phyloP scores from a whole-genome alignment of 2,329 filamentous ascomycete genomes.

The Diaporthe sp. region DNA sequence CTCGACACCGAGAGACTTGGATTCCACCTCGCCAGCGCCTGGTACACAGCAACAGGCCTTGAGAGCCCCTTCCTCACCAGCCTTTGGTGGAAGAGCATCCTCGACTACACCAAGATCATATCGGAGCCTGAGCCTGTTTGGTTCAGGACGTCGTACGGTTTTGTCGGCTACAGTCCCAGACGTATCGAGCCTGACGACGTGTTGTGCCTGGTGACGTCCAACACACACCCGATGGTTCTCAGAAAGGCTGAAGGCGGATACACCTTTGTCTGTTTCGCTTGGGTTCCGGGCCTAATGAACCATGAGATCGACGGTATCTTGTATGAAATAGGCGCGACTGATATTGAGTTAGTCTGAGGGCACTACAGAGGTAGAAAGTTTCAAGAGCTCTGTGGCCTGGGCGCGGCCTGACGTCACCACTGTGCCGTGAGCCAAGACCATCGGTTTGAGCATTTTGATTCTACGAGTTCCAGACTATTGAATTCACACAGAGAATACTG shows the following conservation, averaged over 20 bases:
- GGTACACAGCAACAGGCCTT: conserved; percentile 22
- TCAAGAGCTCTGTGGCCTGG: neutral
- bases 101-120: conserved; percentile 23
- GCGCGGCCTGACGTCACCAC: conserved; percentile 31
- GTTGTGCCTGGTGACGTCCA: conserved; percentile 8
- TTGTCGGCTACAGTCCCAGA: conserved; percentile 19
- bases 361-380: neutral
- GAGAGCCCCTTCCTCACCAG: conserved; percentile 8
- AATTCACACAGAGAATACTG: neutral
- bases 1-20: conserved; percentile 10
- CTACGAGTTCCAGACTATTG: neutral
- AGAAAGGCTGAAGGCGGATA: neutral
- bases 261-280: conserved; percentile 17
- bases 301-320: conserved; percentile 5
- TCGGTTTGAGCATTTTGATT: neutral
- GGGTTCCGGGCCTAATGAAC: conserved; percentile 10
- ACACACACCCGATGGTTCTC: conserved; percentile 27
- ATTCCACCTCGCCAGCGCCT: neutral
- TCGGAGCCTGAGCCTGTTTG: conserved; percentile 11
- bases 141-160: conserved; percentile 11
- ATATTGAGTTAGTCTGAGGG: conserved; percentile 7
- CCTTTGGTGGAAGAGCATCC: conserved; percentile 28
- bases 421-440: neutral
- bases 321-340: neutral
- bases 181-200: conserved; percentile 16